Evolutionary conservation across 2,329 filamentous ascomycete genomes (phyloP), one percentile per base, ranked within the genome.

Genomic region (Penicillium hordei): DNA sequence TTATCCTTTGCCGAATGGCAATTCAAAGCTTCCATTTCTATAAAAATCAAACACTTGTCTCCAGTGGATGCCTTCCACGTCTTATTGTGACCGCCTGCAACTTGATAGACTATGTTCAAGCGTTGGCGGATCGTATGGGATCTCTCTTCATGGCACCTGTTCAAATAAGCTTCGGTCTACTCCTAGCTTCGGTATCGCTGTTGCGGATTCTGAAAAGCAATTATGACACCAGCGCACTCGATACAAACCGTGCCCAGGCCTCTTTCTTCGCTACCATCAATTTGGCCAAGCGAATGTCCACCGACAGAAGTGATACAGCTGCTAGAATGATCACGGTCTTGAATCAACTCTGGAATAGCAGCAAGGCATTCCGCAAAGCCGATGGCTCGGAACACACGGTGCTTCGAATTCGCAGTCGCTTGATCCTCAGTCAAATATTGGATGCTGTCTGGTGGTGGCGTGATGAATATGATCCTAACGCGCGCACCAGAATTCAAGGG

Each of bases 381-480:
- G 75, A 78, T 55, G 75, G 75, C 0, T 65, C 66, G 2, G 71
- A 73, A 48, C 70, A 69, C 19, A 65, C 69, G 0, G 60, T 66
- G 1, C 64, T 78, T n/a, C 66, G 76, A 5, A 75, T 78, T 31
- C 70, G 76, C 13, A 75, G 73, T 54, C 73, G 76, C 12, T 60
- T 78, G 13, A 68, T 68, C 0, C 64, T 75, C 7, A 74, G 75
- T 54, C 67, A 70, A 9, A 65, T 77, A 5, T 61, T 78, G 19
- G 76, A 78, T 60, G 62, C 70, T 12, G 67, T 77, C 23, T 76
- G 75, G 68, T 78, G 76, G 76, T 78, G 75, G 75, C 70, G 75
- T 7, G 76, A 78, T 46, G 76, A 78, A 52, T 75, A 71, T 52
- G 75, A 74, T 38, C 61, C 65, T 5, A 63, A 66, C 9, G 52